A percentile compares a stretch with the other conserved stretches of the same genome.
These are phyloP conservation scores for Omphalea diandra DNA, from an alignment of 441 rosid genomes.

Conservation along the genomic window DNA sequence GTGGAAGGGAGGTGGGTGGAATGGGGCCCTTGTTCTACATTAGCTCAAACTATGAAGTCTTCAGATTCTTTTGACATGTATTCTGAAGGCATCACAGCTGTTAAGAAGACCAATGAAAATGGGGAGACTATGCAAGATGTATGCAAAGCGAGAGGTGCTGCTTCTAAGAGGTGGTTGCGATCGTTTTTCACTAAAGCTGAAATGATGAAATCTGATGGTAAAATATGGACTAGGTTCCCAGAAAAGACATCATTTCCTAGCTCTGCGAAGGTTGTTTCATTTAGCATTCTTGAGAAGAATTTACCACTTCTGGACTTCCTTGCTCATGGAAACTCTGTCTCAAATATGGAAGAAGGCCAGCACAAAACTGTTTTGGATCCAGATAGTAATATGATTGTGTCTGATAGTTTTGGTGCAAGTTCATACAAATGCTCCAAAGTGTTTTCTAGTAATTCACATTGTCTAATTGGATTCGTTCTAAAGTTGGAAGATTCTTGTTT, in stretches of 20 bases:
- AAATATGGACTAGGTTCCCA: conserved; percentile 69
- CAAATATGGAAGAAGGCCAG: conserved; percentile 25
- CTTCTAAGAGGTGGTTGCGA: conserved; percentile 73
- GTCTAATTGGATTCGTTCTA: conserved; percentile 78
- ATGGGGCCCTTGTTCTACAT: conserved; percentile 68
- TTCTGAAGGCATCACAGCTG: conserved; percentile 33
- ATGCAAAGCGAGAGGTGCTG: conserved; percentile 30
- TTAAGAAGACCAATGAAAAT: conserved; percentile 26
- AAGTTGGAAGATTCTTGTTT: conserved; percentile 41
- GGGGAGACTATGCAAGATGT: conserved; percentile 25
- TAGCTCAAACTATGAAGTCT: conserved; percentile 24
- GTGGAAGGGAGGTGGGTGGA: conserved; percentile 82
- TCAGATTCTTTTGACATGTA: conserved; percentile 28
- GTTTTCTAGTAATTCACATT: conserved; percentile 73
- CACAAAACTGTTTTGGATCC: conserved; percentile 30
- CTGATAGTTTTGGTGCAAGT: conserved; percentile 32
- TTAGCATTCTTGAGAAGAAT: conserved; percentile 52
- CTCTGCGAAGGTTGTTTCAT: conserved; percentile 86
- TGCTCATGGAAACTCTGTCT: conserved; percentile 31
- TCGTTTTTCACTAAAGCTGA: conserved; percentile 68
- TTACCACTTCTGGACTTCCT: conserved; percentile 43
- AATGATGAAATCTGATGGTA: conserved; percentile 60
- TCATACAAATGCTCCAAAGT: conserved; percentile 68
- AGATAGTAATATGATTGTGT: conserved; percentile 32
- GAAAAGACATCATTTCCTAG: conserved; percentile 62